Base-by-base conservation (phyloP, 805 yeast genomes). In the Ogataea saltuana region DNA sequence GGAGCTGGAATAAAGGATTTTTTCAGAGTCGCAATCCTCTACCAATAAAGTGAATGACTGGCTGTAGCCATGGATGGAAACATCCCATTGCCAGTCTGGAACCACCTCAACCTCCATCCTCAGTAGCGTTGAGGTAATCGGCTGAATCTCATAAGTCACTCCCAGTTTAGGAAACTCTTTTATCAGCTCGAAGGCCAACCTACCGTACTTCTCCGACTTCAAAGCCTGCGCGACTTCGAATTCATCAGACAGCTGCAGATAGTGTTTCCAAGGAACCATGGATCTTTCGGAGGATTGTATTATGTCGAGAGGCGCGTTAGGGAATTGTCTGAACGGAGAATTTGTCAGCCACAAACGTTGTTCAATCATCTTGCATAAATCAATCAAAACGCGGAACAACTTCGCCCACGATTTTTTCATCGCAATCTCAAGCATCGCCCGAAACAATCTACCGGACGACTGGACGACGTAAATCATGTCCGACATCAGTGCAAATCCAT, bases 381-480 rank as follows among this genome's bases (percentile, higher is more conserved):
- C 80, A 10, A 89, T 70, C 1, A 84, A 58, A 1, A 65, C 46
- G 50, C 74, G 76, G 0, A 95, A 70, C 11, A 85, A 61, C 16
- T 69, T 59, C 0, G 96, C 74, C 95, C 96, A 89, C 9, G 75
- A 74, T 51, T 82, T 85, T 41, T 74, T 70, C 34, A 86, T 53
- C 8, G 86, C 76, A 25, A 93, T 78, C 58, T 91, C 97, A 60
- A 76, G 81, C 49, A 95, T 75, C 0, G 98, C 97, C 44, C 97
- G 69, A 43, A 90, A 70, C 28, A 93, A 64, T 58, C 99, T 75
- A 3, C 95, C 91, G 1, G 97, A 97, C 30, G 95, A 88, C 63
- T 93, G 98, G 0, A 93, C 85, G 30, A 93, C 80, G 59, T 87
- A 93, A 3, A 88, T 74, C 96, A 90, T 88, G 68, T 93, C 99